Conservation (phyloP, 192 early-diverging fungal species). For the Backusella macrospora region DNA sequence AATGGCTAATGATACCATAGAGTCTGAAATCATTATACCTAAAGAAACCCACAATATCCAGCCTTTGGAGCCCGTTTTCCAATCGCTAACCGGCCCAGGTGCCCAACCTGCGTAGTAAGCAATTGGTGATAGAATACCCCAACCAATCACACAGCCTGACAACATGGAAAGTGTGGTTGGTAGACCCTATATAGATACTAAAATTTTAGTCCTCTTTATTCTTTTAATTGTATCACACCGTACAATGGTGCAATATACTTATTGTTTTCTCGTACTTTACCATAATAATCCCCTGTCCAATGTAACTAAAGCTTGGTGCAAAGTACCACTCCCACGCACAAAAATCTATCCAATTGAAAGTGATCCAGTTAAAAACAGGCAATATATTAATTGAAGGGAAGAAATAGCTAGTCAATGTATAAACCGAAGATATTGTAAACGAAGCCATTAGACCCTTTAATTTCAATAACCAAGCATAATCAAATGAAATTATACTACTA, state of each 20-base stretch:
- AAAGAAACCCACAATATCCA: slow-evolving; percentile 85
- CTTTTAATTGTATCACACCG: neutral
- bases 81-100: slow-evolving; percentile 65
- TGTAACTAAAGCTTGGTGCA: slow-evolving; percentile 72
- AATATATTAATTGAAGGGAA: slow-evolving; percentile 56
- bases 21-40: slow-evolving; percentile 80
- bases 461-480: slow-evolving; percentile 66
- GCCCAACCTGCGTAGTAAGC: slow-evolving; percentile 74
- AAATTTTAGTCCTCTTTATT: neutral
- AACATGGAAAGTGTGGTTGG: slow-evolving; percentile 76
- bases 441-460: slow-evolving; percentile 54
- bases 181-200: slow-evolving; percentile 48
- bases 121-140: slow-evolving; percentile 74
- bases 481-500: slow-evolving; percentile 23
- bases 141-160: slow-evolving; percentile 68
- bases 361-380: slow-evolving; percentile 60
- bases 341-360: slow-evolving; percentile 52
- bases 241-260: neutral
- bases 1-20: slow-evolving; percentile 60
- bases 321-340: slow-evolving; percentile 71
- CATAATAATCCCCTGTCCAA: slow-evolving; percentile 84
- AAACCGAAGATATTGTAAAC: slow-evolving; percentile 63
- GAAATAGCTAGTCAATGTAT: slow-evolving; percentile 68
- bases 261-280: slow-evolving; percentile 25
- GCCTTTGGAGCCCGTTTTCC: slow-evolving; percentile 69